Conservation (phyloP, 2,329 filamentous ascomycete genomes). For the Diaporthe sp. region DNA sequence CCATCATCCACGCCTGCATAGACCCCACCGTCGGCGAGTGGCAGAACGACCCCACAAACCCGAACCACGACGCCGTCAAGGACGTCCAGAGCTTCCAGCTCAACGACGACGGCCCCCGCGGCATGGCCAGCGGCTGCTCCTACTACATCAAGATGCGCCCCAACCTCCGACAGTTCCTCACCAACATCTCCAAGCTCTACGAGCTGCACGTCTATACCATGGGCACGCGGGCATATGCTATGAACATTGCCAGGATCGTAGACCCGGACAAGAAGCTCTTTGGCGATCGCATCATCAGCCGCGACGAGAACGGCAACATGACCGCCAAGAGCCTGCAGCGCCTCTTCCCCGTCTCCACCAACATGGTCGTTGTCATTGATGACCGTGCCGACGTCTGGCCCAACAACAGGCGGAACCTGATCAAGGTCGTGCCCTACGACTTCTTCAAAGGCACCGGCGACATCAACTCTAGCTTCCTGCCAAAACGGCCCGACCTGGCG, state of each 20-base stretch:
- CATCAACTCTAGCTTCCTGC: constrained; percentile 97
- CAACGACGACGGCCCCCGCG: constrained; percentile 83
- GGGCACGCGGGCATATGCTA: constrained; percentile 96
- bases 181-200: constrained; percentile 82
- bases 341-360: constrained; percentile 94
- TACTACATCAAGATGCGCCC: constrained; percentile 99
- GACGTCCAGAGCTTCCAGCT: constrained; percentile 92
- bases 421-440: constrained; percentile 95
- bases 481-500: constrained; percentile 75
- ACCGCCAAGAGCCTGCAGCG: constrained; percentile 90
- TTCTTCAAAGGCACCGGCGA: constrained; percentile 99
- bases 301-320: constrained; percentile 96
- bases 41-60: constrained; percentile 88
- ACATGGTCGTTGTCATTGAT: constrained; percentile 99
- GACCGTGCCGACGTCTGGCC: constrained; percentile 97
- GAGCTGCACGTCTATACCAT: constrained; percentile 99
- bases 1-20: constrained; percentile 97
- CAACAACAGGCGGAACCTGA: constrained; percentile 88
- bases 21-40: constrained; percentile 97
- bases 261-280: constrained; percentile 92
- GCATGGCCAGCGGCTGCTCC: constrained; percentile 79
- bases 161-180: constrained; percentile 83
- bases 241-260: constrained; percentile 91
- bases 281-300: constrained; percentile 93
- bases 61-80: constrained; percentile 91